Percentiles rank a stretch among this genome's conserved stretches.
Conservation (phyloP, 129 eudicot genomes). For the Artemisia argyi region DNA sequence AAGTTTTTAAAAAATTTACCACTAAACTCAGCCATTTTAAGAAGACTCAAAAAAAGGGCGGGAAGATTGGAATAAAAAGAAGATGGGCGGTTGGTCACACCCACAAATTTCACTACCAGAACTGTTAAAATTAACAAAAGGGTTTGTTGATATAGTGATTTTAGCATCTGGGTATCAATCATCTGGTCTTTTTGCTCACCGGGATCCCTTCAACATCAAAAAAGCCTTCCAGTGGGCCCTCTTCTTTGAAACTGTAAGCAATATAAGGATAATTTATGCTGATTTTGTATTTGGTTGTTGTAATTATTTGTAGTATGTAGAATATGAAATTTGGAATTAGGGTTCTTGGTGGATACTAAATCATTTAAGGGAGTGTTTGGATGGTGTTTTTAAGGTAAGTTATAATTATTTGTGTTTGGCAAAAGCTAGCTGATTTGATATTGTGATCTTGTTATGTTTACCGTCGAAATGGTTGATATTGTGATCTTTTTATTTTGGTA, state of each 20-base stretch:
- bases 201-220: constrained; percentile 67
- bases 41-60: too few species aligned
- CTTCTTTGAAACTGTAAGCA: constrained; percentile 57
- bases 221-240: constrained; percentile 69
- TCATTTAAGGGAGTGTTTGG: background rate
- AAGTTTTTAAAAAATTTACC: too few species aligned
- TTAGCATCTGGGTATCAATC: constrained; percentile 79
- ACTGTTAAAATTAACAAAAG: constrained; percentile 49
- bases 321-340: background rate
- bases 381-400: background rate
- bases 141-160: constrained; percentile 66
- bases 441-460: background rate
- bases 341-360: background rate
- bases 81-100: constrained; percentile 60
- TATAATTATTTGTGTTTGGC: background rate
- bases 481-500: too few species aligned
- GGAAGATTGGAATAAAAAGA: constrained; percentile 14
- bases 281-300: background rate
- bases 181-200: constrained; percentile 63
- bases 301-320: background rate
- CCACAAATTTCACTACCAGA: constrained; percentile 51
- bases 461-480: too few species aligned
- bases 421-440: background rate
- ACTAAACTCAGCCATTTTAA: too few species aligned
- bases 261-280: background rate